phyloP scores from a whole-genome alignment of 768 basidiomycete genomes.

The Sutorius australiensis region DNA sequence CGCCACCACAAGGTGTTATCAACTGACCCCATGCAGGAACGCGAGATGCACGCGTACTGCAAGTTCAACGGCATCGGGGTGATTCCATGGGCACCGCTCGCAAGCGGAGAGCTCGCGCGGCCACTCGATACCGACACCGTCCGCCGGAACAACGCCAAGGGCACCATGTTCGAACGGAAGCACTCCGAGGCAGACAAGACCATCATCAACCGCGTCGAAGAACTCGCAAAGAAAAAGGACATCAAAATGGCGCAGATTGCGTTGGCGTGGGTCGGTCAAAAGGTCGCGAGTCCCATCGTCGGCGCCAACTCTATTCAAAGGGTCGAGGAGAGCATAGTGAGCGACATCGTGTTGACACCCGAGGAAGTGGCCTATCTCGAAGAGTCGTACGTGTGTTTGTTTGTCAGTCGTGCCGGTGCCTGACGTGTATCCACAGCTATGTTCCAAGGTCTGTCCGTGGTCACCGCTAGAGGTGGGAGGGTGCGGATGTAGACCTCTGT shows the following conservation, averaged over 20 bases:
- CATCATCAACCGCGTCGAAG: slow-evolving; percentile 40
- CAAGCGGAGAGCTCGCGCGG: slow-evolving; percentile 37
- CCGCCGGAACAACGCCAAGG: slow-evolving; percentile 14
- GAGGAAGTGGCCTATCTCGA: slow-evolving; percentile 33
- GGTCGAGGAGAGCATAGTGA: slow-evolving; percentile 30
- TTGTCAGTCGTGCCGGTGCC: background rate
- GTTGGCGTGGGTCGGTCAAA: slow-evolving; percentile 40
- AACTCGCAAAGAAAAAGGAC: slow-evolving; percentile 38
- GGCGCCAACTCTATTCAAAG: slow-evolving; percentile 37
- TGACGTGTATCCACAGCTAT: slow-evolving; percentile 14
- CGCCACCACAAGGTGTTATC: too few species aligned
- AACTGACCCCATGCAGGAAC: slow-evolving; percentile 31
- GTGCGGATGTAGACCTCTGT: slow-evolving; percentile 2
- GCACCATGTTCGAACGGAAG: slow-evolving; percentile 23
- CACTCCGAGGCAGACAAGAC: slow-evolving; percentile 28
- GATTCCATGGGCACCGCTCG: slow-evolving; percentile 50
- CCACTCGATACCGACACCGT: slow-evolving; percentile 29
- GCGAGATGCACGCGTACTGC: slow-evolving; percentile 45
- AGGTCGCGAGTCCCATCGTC: slow-evolving; percentile 44
- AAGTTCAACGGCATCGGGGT: slow-evolving; percentile 48
- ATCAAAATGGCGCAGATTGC: slow-evolving; percentile 46
- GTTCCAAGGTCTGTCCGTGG: slow-evolving; percentile 17
- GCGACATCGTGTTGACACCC: slow-evolving; percentile 19
- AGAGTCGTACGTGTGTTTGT: slow-evolving; percentile 22
- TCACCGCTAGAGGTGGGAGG: slow-evolving; percentile 7